These are phyloP conservation scores for Ophiostoma piceae DNA, from an alignment of 2,329 filamentous ascomycete genomes.

Conservation along the genomic window DNA sequence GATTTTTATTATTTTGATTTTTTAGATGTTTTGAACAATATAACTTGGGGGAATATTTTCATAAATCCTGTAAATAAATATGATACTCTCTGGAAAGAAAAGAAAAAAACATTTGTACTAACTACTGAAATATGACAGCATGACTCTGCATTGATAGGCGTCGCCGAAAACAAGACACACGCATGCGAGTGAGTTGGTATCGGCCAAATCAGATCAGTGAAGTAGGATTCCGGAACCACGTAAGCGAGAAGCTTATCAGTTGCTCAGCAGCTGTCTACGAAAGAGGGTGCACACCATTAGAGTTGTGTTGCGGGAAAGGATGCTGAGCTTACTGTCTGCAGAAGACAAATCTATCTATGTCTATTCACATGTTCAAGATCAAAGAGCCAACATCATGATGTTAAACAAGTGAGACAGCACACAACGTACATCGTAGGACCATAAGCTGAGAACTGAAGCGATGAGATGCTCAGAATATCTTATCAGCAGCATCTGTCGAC, in stretches of 20 bases:
- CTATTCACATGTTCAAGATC: not conserved
- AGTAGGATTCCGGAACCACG: not conserved
- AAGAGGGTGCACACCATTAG: not conserved
- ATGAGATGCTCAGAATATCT: not conserved
- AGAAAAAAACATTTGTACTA: too few relatives aligned
- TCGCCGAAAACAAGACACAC: not conserved
- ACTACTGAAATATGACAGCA: not conserved
- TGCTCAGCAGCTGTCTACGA: not conserved
- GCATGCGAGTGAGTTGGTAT: not conserved
- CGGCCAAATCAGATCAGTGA: not conserved
- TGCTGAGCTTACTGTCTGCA: not conserved
- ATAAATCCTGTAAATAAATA: too few relatives aligned
- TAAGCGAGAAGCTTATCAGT: conserved; percentile 2
- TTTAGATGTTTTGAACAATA: too few relatives aligned
- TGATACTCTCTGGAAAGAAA: too few relatives aligned
- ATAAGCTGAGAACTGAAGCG: not conserved
- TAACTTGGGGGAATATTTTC: too few relatives aligned
- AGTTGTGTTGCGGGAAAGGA: not conserved
- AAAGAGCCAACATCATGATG: not conserved
- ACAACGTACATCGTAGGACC: too few relatives aligned
- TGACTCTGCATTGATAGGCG: not conserved
- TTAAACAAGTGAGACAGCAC: not conserved
- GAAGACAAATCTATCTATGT: not conserved
- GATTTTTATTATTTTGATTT: too few relatives aligned
- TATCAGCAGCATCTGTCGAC: not conserved